Percentiles rank a stretch among this genome's conserved stretches.
Evolutionary conservation across 164 flowering plant species (phyloP).

Genomic region (Sedum album): DNA sequence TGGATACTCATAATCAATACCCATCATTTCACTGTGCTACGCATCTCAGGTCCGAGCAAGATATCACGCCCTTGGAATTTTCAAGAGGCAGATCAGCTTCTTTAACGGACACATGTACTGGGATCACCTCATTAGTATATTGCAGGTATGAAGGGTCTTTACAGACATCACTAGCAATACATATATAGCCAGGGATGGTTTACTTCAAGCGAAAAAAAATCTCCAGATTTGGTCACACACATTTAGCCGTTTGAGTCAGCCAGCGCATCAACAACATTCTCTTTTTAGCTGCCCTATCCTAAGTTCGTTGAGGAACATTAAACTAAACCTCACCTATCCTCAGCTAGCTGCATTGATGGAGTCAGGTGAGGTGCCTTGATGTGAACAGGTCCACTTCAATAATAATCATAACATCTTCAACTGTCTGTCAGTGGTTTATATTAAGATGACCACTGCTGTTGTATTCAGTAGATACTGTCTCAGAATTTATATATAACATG

Average conservation of each 20-base stretch:
- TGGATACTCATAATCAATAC: conserved; percentile 57
- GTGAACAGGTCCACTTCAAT: conserved; percentile 65
- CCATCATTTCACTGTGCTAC: conserved; percentile 98
- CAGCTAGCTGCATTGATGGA: conserved; percentile 91
- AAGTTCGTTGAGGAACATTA: conserved; percentile 57
- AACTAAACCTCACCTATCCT: conserved; percentile 81
- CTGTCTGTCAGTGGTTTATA: conserved; percentile 75
- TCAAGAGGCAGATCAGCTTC: conserved; percentile 94
- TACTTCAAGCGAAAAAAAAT: conserved; percentile 83
- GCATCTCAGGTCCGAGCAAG: conserved; percentile 91
- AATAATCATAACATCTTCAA: conserved; percentile 78
- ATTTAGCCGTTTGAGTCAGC: conserved; percentile 60
- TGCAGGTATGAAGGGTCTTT: conserved; percentile 47
- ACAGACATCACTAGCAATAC: conserved; percentile 95
- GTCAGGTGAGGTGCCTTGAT: conserved; percentile 90
- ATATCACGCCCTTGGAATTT: conserved; percentile 90
- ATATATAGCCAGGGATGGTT: conserved; percentile 89
- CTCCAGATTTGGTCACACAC: conserved; percentile 79
- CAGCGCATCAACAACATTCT: conserved; percentile 71
- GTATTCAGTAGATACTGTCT: conserved; percentile 69
- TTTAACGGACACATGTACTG: conserved; percentile 74
- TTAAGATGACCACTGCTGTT: neutral
- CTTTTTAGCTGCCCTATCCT: conserved; percentile 76
- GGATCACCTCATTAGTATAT: conserved; percentile 76
- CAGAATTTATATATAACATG: conserved; percentile 96